Base-by-base conservation (phyloP, 768 basidiomycete species). In the Boletus eberwhitei region DNA sequence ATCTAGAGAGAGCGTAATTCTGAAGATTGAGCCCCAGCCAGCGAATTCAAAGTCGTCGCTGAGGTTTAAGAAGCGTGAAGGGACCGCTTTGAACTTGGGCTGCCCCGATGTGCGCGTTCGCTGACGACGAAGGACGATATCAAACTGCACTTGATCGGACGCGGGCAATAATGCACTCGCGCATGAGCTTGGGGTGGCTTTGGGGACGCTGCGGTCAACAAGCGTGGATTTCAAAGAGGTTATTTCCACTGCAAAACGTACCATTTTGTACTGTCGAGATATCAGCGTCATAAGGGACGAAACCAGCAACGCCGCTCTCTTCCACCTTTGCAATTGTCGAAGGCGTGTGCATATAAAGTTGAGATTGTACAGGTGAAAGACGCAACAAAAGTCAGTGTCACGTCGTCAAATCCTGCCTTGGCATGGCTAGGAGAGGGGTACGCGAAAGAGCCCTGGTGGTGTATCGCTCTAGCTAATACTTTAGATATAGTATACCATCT, bases 21-120 rank as follows among this genome's bases (percentile, higher is more conserved):
- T 73, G 7, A 70, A 68, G 17, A 82, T 64, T 6, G 80, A 77
- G 2, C 86, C 86, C 85, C 86, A 87, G 4, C 86, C 87, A 1
- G 87, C 81, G 59, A 89, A 90, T 60, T 87, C 85, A 56, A 87
- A 86, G 37, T 82, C 77, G 61, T 82, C 80, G 14, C 79, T 69
- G 36, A 88, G 77, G 57, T 86, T 78, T 24, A 83, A 66, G 62
- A 86, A 86, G 36, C 84, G 79, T 7, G 86, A 86, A 5, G 83
- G 84, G 5, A 77, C 61, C 4, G 60, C 63, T 5, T 68, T 71
- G 41, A 66, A 61, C 54, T 75, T 78, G 19, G 74, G 67, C 2
- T 75, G 72, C 40, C 79, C 78, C 16, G 62, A 66, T 2, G 81
- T 76, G 8, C 80, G 78, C 37, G 71, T 64, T 14, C 82, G 76